These are phyloP conservation scores for Phlebiopsis gigantea DNA, from an alignment of 768 basidiomycete species.

Conservation along the genomic window DNA sequence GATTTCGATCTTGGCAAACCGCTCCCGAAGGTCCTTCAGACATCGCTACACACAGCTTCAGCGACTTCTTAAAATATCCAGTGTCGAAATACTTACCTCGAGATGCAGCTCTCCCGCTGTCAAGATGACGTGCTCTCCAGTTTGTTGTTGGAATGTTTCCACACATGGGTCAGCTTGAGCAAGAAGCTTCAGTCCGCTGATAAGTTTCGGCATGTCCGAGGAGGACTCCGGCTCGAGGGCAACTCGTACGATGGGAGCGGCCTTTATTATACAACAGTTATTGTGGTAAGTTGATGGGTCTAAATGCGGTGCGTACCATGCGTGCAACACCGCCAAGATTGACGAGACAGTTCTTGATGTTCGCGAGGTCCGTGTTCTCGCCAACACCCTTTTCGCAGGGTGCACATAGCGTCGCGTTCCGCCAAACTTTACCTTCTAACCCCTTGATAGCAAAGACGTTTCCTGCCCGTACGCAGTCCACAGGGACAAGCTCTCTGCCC, in stretches of 20 bases:
- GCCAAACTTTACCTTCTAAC: conserved; percentile 83
- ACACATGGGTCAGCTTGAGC: conserved; percentile 96
- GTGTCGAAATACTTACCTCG: conserved; percentile 53
- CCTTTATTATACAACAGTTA: too few relatives aligned
- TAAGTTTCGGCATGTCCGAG: conserved; percentile 84
- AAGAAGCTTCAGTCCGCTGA: conserved; percentile 81
- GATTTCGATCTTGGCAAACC: conserved; percentile 91
- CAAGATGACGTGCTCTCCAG: conserved; percentile 95
- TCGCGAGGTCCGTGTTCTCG: conserved; percentile 26
- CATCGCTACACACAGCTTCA: conserved; percentile 58
- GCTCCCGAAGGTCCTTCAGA: conserved; percentile 90
- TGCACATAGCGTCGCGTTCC: conserved; percentile 86
- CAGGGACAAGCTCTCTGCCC: conserved; percentile 89
- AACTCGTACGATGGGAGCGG: conserved; percentile 89
- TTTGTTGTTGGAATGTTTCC: conserved; percentile 94
- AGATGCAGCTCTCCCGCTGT: conserved; percentile 95
- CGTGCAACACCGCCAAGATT: conserved; percentile 74
- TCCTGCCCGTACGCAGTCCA: conserved; percentile 80
- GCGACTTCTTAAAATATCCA: background rate
- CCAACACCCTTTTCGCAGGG: conserved; percentile 42
- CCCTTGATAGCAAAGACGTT: conserved; percentile 94
- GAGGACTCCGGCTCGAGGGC: conserved; percentile 83
- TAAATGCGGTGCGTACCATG: conserved; percentile 50
- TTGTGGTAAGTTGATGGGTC: background rate
- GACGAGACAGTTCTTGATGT: conserved; percentile 51